Conservation (phyloP, 345 rosid species). For the rapeseed (Brassica napus) region Da-Ae NC_063436.1:14025001-14025500, state of each 20-base stretch:
- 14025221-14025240: constrained; percentile 13
- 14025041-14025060: constrained; percentile 21
- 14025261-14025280: constrained; percentile 20
- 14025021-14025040: background rate
- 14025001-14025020: constrained; percentile 17
- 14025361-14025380: background rate
- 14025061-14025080: background rate
- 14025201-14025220: constrained; percentile 21
- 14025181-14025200: constrained; percentile 7
- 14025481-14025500: constrained; percentile 23
- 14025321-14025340: background rate
- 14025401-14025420: background rate
- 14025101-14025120: background rate
- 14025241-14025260: constrained; percentile 23
- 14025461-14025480: constrained; percentile 17
- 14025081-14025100: background rate
- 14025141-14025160: background rate
- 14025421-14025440: constrained; percentile 21
- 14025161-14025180: background rate
- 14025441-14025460: constrained; percentile 4
- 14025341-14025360: background rate
- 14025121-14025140: no score
- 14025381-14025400: background rate
- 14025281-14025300: constrained; percentile 17
- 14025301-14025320: constrained; percentile 6